Conservation (phyloP, 1,284 basidiomycete genomes). For the Wolfiporia cocos region DNA sequence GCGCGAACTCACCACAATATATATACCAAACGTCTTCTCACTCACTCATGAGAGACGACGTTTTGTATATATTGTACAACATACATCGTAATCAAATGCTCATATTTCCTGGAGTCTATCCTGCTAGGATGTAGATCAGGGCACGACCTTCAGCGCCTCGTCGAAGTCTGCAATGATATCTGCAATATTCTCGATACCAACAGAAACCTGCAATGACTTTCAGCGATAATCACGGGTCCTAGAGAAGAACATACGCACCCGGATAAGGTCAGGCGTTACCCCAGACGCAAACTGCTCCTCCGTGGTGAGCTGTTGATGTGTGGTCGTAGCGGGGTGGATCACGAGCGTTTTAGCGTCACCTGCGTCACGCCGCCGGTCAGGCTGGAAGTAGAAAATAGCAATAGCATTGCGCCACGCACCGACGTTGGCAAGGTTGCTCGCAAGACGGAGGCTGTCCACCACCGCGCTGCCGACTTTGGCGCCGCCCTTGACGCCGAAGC, state of each 20-base stretch:
- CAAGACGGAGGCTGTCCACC: slow-evolving; percentile 73
- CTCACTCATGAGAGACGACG: too few relatives aligned
- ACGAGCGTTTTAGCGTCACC: slow-evolving; percentile 78
- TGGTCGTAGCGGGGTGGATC: slow-evolving; percentile 81
- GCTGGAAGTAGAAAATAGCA: too few relatives aligned
- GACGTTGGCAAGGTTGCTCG: slow-evolving; percentile 75
- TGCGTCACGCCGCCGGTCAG: slow-evolving; percentile 8
- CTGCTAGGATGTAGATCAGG: too few relatives aligned
- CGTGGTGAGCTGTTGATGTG: slow-evolving; percentile 71
- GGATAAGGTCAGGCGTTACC: slow-evolving; percentile 77
- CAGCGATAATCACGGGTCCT: not conserved
- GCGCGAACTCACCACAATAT: too few relatives aligned
- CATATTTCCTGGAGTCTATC: too few relatives aligned
- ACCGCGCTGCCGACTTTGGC: slow-evolving; percentile 54
- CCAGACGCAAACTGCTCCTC: slow-evolving; percentile 69
- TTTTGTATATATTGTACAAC: too few relatives aligned
- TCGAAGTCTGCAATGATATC: slow-evolving; percentile 88
- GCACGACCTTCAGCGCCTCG: slow-evolving; percentile 39
- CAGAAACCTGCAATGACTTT: slow-evolving; percentile 38
- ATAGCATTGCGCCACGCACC: too few relatives aligned
- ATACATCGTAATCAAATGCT: too few relatives aligned
- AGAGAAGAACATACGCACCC: slow-evolving; percentile 40
- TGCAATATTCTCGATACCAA: slow-evolving; percentile 82
- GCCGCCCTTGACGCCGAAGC: slow-evolving; percentile 77
- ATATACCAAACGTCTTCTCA: too few relatives aligned